Evolutionary conservation across 345 rosid genomes (phyloP), one percentile per base, ranked within the genome.

Genomic region (Rhodomyrtus tomentosa): DNA sequence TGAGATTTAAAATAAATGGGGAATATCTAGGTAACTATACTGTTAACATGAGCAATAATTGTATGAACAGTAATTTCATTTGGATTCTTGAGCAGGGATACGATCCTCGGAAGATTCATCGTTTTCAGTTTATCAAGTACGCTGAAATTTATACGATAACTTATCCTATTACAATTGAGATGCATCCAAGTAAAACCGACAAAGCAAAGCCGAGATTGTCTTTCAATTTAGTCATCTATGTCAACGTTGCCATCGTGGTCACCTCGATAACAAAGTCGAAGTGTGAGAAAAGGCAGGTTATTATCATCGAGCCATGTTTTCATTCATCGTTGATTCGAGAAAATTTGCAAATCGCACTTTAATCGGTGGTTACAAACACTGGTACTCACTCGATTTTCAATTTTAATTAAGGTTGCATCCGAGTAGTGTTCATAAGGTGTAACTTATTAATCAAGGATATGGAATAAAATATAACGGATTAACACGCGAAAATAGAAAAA

Each of bases 61-160:
- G 20, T 36, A 58, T 15, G 72, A 29, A 58, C 72, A n/a, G n/a
- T 2, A 58, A 15, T 59, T 15, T 11, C 14, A 59, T 59, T 59
- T 59, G 40, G 73, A 59, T 15, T 5, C 1, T 58, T 5, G 12
- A 2, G 36, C 15, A 1, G 10, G 10, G 38, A 5, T 3, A 27
- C 2, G 3, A 7, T 40, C 29, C 10, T 1, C 4, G 3, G 2
- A 15, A 16, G 11, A 29, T 62, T 0, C 74, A 7, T 62, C 1
- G 10, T 59, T 29, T 3, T 59, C 5, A 29, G 5, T 7, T 59
- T 62, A 59, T 18, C 72, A 59, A 59, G 27, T 27, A 14, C 3
- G 38, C 38, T 3, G 16, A 59, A 59, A 11, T 15, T 0, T 62
- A 62, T 62, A 29, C 74, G 7, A 16, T 15, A 15, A 29, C 15